Percentiles rank a stretch among this genome's conserved stretches.
Evolutionary conservation across 768 basidiomycete genomes (phyloP).

Genomic region (Pleurotus tuber-regium): DNA sequence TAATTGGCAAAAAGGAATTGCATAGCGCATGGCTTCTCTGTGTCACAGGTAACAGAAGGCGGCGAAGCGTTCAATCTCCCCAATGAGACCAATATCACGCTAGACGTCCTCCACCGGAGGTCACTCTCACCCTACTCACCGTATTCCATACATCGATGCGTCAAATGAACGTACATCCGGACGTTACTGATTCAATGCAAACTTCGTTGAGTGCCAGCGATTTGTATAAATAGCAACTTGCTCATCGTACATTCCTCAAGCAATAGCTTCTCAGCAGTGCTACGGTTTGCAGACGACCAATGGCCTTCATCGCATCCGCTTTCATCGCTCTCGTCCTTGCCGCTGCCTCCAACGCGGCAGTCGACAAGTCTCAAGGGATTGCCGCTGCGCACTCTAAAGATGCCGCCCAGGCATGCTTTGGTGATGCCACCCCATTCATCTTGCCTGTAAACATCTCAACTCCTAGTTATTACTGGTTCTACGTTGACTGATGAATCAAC

Average conservation of each 20-base stretch:
- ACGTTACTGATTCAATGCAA: too few species aligned
- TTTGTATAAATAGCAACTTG: too few species aligned
- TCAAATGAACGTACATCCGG: too few species aligned
- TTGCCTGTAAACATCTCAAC: neutral
- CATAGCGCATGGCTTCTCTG: too few species aligned
- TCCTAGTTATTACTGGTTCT: neutral
- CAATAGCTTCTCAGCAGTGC: slow-evolving; percentile 2
- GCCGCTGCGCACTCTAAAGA: neutral
- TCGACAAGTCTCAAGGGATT: neutral
- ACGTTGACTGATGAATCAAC: neutral
- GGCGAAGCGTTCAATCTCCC: too few species aligned
- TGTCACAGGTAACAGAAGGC: too few species aligned
- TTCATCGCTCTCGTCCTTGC: slow-evolving; percentile 3
- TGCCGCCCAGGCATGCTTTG: neutral
- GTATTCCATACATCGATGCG: too few species aligned
- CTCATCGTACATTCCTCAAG: neutral
- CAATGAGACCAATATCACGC: too few species aligned
- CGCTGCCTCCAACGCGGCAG: neutral
- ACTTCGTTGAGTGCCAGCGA: too few species aligned
- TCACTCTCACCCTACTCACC: too few species aligned
- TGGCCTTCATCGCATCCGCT: slow-evolving; percentile 2
- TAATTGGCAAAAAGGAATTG: too few species aligned
- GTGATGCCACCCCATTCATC: slow-evolving; percentile 5
- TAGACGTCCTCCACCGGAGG: too few species aligned
- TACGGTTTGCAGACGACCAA: neutral